Percentiles rank a stretch among this genome's conserved stretches.
These are phyloP conservation scores for Aphanomyces astaci DNA, from an alignment of 352 stramenopile species.

Conservation along the genomic window DNA sequence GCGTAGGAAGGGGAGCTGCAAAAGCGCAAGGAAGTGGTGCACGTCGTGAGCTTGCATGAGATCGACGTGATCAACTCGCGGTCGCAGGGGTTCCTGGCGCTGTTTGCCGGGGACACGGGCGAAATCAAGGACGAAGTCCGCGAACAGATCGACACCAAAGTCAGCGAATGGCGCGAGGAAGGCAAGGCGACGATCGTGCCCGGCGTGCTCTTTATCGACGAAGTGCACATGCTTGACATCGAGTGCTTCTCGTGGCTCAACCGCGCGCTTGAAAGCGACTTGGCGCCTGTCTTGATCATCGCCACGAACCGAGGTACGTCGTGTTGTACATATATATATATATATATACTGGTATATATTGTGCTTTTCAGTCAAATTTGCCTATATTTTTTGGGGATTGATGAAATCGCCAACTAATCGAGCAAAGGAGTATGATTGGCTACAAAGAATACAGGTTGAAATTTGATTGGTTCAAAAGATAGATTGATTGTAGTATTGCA, in stretches of 20 bases:
- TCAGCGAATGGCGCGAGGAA: slow-evolving; percentile 93
- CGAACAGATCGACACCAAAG: slow-evolving; percentile 98
- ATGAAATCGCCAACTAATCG: no score
- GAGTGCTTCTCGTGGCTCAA: slow-evolving; percentile 99
- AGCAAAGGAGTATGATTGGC: no score
- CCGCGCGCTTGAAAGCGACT: slow-evolving; percentile 94
- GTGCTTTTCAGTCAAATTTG: no score
- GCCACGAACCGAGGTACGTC: slow-evolving; percentile 92
- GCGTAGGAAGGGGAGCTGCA: slow-evolving; percentile 93
- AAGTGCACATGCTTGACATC: slow-evolving; percentile 99
- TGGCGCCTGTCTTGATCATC: slow-evolving; percentile 98
- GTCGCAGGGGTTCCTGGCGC: slow-evolving; percentile 97
- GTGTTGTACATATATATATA: not conserved
- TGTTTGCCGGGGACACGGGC: slow-evolving; percentile 98
- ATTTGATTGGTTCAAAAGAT: no score
- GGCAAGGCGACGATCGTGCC: slow-evolving; percentile 97
- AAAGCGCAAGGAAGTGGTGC: slow-evolving; percentile 97
- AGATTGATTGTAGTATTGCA: no score
- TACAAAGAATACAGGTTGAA: no score
- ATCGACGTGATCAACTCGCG: slow-evolving; percentile 99
- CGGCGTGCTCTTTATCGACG: slow-evolving; percentile 99
- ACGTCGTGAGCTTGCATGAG: slow-evolving; percentile 97
- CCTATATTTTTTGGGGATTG: no score
- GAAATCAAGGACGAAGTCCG: slow-evolving; percentile 99
- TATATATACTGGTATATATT: not conserved